Evolutionary conservation across 1,284 basidiomycete species (phyloP).

Genomic region (Trametes polyzona): DNA sequence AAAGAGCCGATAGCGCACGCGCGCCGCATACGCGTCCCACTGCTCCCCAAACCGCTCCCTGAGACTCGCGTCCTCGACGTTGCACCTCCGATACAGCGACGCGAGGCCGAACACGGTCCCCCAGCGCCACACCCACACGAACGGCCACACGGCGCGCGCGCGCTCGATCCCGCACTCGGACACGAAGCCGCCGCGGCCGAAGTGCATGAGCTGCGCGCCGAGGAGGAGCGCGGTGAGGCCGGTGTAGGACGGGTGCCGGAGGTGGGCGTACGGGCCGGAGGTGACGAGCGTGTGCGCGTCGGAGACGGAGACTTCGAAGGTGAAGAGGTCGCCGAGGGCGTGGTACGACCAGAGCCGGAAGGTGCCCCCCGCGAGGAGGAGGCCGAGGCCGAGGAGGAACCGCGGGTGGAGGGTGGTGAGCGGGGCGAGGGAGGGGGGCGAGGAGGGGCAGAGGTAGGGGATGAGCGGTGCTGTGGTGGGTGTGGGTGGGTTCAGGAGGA

Average conservation of each 20-base stretch:
- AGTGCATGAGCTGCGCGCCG: conserved; percentile 14
- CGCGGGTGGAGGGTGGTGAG: background rate
- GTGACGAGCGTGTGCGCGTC: conserved; percentile 15
- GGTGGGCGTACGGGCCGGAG: conserved; percentile 16
- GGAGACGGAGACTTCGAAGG: conserved; percentile 14
- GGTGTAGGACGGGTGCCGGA: conserved; percentile 23
- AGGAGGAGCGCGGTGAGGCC: conserved; percentile 5
- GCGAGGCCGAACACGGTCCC: background rate
- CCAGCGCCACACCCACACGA: background rate
- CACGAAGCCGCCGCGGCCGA: conserved; percentile 7
- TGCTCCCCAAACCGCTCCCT: conserved; percentile 10
- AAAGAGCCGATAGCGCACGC: conserved; percentile 5
- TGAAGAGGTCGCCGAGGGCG: conserved; percentile 19
- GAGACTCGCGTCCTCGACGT: conserved; percentile 15
- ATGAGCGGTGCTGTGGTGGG: background rate
- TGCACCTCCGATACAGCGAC: conserved; percentile 5
- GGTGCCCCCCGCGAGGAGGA: background rate
- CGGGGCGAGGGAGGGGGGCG: background rate
- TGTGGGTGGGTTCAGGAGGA: background rate
- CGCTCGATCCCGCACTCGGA: conserved; percentile 11
- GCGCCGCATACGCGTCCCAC: conserved; percentile 11
- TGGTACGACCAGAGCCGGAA: conserved; percentile 15
- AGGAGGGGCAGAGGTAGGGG: conserved; percentile 1
- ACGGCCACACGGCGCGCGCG: background rate
- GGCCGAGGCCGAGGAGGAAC: conserved; percentile 9